Conservation (phyloP, 2,329 filamentous ascomycete genomes). For the Thyridium curvatum region DNA sequence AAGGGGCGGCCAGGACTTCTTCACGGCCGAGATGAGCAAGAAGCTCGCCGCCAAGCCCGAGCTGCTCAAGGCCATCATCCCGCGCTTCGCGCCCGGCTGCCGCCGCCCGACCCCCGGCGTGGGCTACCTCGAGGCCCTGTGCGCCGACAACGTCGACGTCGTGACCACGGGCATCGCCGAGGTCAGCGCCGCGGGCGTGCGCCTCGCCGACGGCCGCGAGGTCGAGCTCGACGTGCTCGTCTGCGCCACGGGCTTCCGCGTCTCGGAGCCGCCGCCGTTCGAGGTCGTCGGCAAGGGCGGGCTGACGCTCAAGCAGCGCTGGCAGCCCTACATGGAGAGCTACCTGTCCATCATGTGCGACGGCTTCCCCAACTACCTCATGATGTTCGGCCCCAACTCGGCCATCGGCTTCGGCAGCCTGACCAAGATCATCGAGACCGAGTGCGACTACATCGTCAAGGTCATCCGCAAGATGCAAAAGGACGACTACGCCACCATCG, state of each 20-base stretch:
- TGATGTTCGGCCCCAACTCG: slow-evolving; percentile 42
- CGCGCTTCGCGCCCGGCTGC: slow-evolving; percentile 36
- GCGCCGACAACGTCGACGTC: slow-evolving; percentile 32
- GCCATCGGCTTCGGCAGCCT: slow-evolving; percentile 40
- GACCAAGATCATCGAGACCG: slow-evolving; percentile 38
- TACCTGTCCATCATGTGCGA: slow-evolving; percentile 40
- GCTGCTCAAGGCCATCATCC: slow-evolving; percentile 34
- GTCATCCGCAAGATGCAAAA: slow-evolving; percentile 40
- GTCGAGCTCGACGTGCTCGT: slow-evolving; percentile 37
- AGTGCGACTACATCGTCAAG: slow-evolving; percentile 40
- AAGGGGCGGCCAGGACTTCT: slow-evolving; percentile 19
- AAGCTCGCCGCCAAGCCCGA: slow-evolving; percentile 34
- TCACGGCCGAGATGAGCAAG: slow-evolving; percentile 29
- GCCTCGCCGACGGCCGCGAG: slow-evolving; percentile 14
- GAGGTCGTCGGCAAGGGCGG: slow-evolving; percentile 29
- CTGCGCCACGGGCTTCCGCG: slow-evolving; percentile 40
- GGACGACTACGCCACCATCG: slow-evolving; percentile 37
- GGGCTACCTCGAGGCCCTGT: slow-evolving; percentile 38
- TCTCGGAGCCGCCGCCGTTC: slow-evolving; percentile 32
- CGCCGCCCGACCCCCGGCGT: slow-evolving; percentile 37
- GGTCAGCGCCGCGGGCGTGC: slow-evolving; percentile 28
- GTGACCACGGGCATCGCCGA: slow-evolving; percentile 23
- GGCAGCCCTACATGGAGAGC: slow-evolving; percentile 27
- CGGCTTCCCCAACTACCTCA: slow-evolving; percentile 42
- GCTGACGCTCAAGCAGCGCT: slow-evolving; percentile 28